A percentile compares a stretch with the other conserved stretches of the same genome.
These are phyloP conservation scores for Quercus wislizeni DNA, from an alignment of 306 rosid genomes.

Conservation along the genomic window DNA sequence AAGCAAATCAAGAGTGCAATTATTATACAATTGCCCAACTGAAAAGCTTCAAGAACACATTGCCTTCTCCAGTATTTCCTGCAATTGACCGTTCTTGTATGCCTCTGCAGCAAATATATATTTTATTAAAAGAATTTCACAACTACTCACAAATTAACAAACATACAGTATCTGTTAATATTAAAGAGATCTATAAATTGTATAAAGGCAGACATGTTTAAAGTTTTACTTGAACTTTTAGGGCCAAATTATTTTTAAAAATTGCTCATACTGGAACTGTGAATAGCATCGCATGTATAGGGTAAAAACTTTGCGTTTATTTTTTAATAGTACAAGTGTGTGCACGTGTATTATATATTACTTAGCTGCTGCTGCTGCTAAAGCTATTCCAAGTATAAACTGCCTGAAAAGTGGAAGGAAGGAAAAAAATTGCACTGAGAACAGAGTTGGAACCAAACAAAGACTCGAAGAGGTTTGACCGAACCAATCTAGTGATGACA, in stretches of 20 bases:
- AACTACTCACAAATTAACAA: not conserved
- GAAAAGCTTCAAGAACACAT: slow-evolving; percentile 60
- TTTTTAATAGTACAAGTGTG: no score
- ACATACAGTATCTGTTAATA: not conserved
- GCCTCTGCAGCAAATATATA: slow-evolving; percentile 56
- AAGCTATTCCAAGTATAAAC: not conserved
- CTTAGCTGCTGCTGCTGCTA: not conserved
- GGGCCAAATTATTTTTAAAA: not conserved
- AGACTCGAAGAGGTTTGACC: not conserved
- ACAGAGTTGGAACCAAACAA: not conserved
- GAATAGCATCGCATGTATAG: not conserved
- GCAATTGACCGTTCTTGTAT: slow-evolving; percentile 78
- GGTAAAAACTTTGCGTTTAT: not conserved
- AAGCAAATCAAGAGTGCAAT: not conserved
- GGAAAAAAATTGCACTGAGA: not conserved
- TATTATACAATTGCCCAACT: not conserved
- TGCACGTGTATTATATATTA: not conserved
- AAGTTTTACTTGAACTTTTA: not conserved
- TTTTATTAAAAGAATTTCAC: not conserved
- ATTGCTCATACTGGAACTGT: not conserved
- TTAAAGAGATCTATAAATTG: not conserved
- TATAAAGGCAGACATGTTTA: not conserved
- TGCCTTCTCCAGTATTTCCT: slow-evolving; percentile 81
- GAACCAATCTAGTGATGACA: not conserved
- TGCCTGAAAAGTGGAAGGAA: not conserved